Conservation (phyloP, 495 filamentous ascomycete species). For the Aspergillus olivimuriae region DNA sequence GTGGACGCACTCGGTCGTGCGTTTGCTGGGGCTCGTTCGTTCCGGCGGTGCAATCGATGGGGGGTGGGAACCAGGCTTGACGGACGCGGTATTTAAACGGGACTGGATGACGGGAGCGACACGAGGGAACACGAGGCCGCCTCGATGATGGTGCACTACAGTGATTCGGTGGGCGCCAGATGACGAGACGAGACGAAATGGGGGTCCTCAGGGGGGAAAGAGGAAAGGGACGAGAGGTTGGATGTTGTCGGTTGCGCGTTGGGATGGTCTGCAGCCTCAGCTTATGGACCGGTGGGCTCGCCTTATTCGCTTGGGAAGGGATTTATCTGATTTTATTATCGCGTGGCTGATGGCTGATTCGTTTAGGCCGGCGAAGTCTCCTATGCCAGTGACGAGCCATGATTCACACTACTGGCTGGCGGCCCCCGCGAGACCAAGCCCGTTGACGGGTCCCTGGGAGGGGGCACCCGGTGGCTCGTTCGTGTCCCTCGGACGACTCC, state of each 20-base stretch:
- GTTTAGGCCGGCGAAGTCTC: background rate
- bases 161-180: too few species aligned
- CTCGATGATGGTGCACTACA: too few species aligned
- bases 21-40: too few species aligned
- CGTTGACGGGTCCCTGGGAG: too few species aligned
- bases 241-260: background rate
- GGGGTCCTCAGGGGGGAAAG: background rate
- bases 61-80: too few species aligned
- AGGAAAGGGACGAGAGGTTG: background rate
- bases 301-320: background rate
- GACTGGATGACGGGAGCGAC: too few species aligned
- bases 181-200: background rate
- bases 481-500: too few species aligned
- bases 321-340: background rate
- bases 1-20: too few species aligned
- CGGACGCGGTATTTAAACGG: too few species aligned
- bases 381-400: background rate
- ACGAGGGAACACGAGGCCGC: too few species aligned
- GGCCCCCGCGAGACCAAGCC: background rate
- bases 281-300: background rate
- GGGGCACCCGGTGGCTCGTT: too few species aligned
- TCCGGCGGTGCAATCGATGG: too few species aligned
- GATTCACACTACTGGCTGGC: background rate
- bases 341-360: background rate
- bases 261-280: background rate